A percentile compares a stretch with the other conserved stretches of the same genome.
Conservation (phyloP, 352 stramenopile species). For the Globisporangium sylvaticum region DNA sequence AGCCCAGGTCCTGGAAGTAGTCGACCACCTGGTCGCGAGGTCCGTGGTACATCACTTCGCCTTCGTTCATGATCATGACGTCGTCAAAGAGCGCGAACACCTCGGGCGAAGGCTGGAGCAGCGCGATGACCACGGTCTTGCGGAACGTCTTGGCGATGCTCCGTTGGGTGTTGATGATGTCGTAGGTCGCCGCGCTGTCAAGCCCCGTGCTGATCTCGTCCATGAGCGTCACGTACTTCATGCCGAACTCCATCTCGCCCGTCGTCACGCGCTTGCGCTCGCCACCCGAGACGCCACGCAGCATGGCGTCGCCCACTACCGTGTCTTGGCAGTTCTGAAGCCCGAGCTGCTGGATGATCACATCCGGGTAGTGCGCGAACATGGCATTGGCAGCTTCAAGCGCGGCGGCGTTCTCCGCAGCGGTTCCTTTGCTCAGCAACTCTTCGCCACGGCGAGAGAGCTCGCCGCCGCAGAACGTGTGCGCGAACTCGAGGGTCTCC, state of each 20-base stretch:
- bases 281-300: constrained; percentile 54
- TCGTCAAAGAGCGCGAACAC: constrained; percentile 53
- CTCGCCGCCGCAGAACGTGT: too few species aligned
- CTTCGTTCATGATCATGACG: constrained; percentile 44
- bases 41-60: constrained; percentile 40
- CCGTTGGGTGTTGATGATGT: constrained; percentile 51
- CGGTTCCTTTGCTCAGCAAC: too few species aligned
- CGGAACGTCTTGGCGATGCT: constrained; percentile 41
- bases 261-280: constrained; percentile 62
- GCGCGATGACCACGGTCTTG: constrained; percentile 57
- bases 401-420: too few species aligned
- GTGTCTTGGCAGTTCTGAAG: constrained; percentile 11
- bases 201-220: constrained; percentile 72
- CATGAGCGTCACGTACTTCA: constrained; percentile 70
- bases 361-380: too few species aligned
- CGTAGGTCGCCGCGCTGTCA: constrained; percentile 50
- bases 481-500: too few species aligned
- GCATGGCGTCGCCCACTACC: constrained; percentile 26
- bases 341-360: neutral
- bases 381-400: too few species aligned
- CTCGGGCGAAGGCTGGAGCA: constrained; percentile 73
- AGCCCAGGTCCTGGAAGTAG: constrained; percentile 11
- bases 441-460: too few species aligned
- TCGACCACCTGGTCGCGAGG: constrained; percentile 14
- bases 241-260: constrained; percentile 69